Evolutionary conservation across 352 stramenopile species (phyloP).

Genomic region (Globisporangium acanthophoron): DNA sequence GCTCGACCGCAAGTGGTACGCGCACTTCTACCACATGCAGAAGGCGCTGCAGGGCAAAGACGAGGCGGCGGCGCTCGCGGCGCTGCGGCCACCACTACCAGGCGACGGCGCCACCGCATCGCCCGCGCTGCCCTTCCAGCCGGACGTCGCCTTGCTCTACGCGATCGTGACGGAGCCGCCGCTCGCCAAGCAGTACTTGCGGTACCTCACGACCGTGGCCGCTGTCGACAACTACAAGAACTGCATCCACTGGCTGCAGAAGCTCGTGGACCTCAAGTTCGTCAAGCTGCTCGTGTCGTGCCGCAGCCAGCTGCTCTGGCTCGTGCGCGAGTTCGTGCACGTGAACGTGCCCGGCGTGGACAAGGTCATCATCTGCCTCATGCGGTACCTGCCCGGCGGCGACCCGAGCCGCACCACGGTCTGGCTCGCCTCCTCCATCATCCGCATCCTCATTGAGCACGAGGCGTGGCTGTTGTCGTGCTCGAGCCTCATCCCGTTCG

Average conservation of each 20-base stretch:
- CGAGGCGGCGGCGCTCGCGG: conserved; percentile 36
- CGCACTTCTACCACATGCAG: conserved; percentile 83
- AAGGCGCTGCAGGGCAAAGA: conserved; percentile 76
- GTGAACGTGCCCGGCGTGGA: conserved; percentile 62
- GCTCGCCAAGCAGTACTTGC: conserved; percentile 69
- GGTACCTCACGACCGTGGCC: conserved; percentile 61
- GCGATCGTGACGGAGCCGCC: conserved; percentile 66
- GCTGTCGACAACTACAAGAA: conserved; percentile 65
- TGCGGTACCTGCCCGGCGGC: conserved; percentile 64
- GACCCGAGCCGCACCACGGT: conserved; percentile 66
- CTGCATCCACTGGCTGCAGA: conserved; percentile 70
- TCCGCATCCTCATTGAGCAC: conserved; percentile 74
- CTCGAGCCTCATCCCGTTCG: conserved; percentile 70
- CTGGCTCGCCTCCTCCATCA: conserved; percentile 74
- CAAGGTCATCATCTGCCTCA: conserved; percentile 67
- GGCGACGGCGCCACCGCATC: conserved; percentile 2
- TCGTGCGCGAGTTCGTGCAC: conserved; percentile 77
- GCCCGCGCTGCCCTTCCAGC: conserved; percentile 56
- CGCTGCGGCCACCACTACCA: conserved; percentile 36
- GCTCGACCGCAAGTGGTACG: conserved; percentile 83
- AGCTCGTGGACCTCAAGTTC: conserved; percentile 81
- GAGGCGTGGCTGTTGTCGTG: conserved; percentile 69
- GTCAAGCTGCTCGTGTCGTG: conserved; percentile 68
- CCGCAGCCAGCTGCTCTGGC: conserved; percentile 74
- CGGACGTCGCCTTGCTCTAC: conserved; percentile 75